Evolutionary conservation across 148 eudicot genomes (phyloP).

Genomic region (Euryodendron excelsum): DNA sequence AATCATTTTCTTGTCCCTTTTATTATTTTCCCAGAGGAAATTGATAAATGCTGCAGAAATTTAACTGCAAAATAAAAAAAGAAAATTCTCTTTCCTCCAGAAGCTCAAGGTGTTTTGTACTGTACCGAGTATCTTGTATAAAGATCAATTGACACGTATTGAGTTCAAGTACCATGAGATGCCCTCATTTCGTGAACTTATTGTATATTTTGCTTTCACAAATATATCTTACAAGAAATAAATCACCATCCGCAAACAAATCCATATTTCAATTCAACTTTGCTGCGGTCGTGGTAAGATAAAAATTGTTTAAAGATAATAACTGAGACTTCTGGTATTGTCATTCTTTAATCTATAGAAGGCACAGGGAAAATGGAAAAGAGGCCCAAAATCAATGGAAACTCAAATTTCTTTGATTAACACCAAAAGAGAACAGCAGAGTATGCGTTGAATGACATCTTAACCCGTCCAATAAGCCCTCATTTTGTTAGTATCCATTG

Average conservation of each 20-base stretch:
- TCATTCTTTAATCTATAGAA: not conserved
- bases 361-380: not conserved
- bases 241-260: not conserved
- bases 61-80: no score
- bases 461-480: not conserved
- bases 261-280: not conserved
- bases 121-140: no score
- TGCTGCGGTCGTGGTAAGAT: not conserved
- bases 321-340: not conserved
- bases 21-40: no score
- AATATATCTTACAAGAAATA: slow-evolving; percentile 61
- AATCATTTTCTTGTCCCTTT: no score
- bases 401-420: not conserved
- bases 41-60: no score
- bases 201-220: slow-evolving; percentile 35
- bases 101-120: no score
- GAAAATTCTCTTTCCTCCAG: no score
- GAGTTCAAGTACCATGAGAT: no score
- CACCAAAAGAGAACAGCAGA: not conserved
- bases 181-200: no score
- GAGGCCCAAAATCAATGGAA: not conserved
- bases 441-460: not conserved
- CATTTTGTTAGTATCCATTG: slow-evolving; percentile 19
- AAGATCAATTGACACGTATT: no score
- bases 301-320: not conserved